Evolutionary conservation across 176 grass and related monocot genomes (phyloP), one percentile per base, ranked within the genome.

Genomic region (Carex scoparia): DNA sequence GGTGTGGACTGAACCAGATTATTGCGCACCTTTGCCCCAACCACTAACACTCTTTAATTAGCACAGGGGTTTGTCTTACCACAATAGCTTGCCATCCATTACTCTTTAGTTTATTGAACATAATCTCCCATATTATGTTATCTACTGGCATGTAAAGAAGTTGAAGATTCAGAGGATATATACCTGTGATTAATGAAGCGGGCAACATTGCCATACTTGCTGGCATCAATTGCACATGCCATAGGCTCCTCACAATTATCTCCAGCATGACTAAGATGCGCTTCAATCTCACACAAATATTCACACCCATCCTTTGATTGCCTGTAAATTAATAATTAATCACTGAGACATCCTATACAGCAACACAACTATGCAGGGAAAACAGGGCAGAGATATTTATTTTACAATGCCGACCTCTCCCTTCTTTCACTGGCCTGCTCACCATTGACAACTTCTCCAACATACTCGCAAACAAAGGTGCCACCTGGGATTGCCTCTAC

Each of bases 171-270:
- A 77, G 3, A 83, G 37, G 59, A 86, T 68, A 67, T 68, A 70
- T 88, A 98, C 96, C 96, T 98, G 87, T 98, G 96, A 85, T 99
- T 95, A 85, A 99, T 99, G 90, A 95, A 99, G 33, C 93, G 88
- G n/a, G 93, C 90, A 12, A 95, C 87, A 87, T 99, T 99, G 42
- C 90, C 91, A 85, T 90, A 94, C 86, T 88, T 92, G 40, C 85
- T 86, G 57, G 96, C 88, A 92, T 99, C 96, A 82, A 95, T 95
- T 81, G 85, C 83, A 89, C 85, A 94, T 31, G 65, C 55, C 4
- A 81, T 56, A 56, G 65, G 79, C 51, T 92, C 93, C 65, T 79
- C 83, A 69, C 84, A 88, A 61, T 77, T 81, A 80, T 78, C 78
- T 89, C 81, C 82, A 66, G 85, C 80, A 81, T 85, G 65, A 62